Base-by-base conservation (phyloP, 176 grass and related monocot genomes). In the Juncus effusus region DNA sequence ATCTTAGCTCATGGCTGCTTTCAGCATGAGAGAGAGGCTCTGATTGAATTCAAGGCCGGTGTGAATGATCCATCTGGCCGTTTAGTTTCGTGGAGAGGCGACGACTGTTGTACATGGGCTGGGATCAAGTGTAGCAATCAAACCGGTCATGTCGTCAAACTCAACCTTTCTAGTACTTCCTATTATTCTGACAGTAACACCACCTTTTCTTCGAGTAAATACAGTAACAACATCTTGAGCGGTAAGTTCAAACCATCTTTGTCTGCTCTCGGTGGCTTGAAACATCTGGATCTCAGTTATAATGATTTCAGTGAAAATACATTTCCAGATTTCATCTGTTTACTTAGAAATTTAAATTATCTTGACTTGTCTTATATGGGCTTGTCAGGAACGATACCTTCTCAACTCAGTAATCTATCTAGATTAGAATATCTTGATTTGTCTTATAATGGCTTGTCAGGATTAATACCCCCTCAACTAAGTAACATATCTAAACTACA, bases 241-340 rank as follows among this genome's bases (percentile, higher is more conserved):
- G 82, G 77, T 3, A 16, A 76, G 40, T 58, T 80, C 61, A 80
- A 64, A 41, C 37, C 60, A 28, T 85, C 72, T 10, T 51, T 85
- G 3, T 50, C 61, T 36, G n/a, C 56, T 3, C 45, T 85, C 10
- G 40, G 68, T 16, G 10, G 28, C 3, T 40, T 84, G 0, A 42
- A 41, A 1, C 15, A 76, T 56, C 41, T 85, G 8, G 76, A 85
- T 41, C 64, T 80, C 36, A 85, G 77, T 16, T 36, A 10, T 28
- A 77, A 82, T 38, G 16, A 58, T 44, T 63, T 82, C 16, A 3
- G 2, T 6, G 62, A 28, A 5, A 38, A 38, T 3, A 16, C 6
- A 40, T 12, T 72, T 35, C 80, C 80, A 0, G 3, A 36, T 10
- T 82, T 82, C 8, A n/a, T 82, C 5, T 72, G 65, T 2, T 72